Base-by-base conservation (phyloP, 768 basidiomycete species). In the Hericium coralloides region DNA sequence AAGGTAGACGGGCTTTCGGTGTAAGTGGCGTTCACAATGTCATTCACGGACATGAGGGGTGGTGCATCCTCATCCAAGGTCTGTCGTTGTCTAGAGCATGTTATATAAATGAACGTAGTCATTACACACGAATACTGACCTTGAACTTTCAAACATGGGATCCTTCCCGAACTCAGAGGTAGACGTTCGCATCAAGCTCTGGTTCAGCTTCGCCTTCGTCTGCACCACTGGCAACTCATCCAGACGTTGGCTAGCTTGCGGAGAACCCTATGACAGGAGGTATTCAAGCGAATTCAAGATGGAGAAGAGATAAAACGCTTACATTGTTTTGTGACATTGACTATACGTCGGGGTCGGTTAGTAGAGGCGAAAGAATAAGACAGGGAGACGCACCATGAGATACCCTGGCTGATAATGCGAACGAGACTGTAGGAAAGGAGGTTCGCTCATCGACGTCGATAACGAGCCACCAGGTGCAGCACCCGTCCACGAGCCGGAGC, bases 321-420 rank as follows among this genome's bases (percentile, higher is more conserved):
- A 85, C 84, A 62, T 80, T 81, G 55, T 73, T 79, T 67, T 87
- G 87, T 6, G 82, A 80, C 15, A 79, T 75, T 55, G 83, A 84
- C 85, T 87, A 53, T 10, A 22, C 25, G 38, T 25, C 7, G n/a
- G 57, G 38, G 41, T 36, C 49, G n/a, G 48, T 20, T 38, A 41
- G 58, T 4, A 20, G 41, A 49, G 25, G 22, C 7, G 0, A 22
- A 20, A 45, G 31, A 9, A 41, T 20, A n/a, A 23, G 39, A 50
- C 18, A 14, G 23, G 31, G 49, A 38, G 14, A 53, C 82, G 57
- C 50, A 89, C 89, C 84, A 92, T 80, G 54, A 92, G 75, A 68
- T 90, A 92, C 3, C 89, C 89, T 38, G 86, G 77, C 64, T 90
- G 89, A 67, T 91, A 91, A 63, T 87, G 86, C 55, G 84, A 81